Evolutionary conservation across 176 grass and related monocot genomes (phyloP).

Genomic region (Pontederia crassipes): DNA sequence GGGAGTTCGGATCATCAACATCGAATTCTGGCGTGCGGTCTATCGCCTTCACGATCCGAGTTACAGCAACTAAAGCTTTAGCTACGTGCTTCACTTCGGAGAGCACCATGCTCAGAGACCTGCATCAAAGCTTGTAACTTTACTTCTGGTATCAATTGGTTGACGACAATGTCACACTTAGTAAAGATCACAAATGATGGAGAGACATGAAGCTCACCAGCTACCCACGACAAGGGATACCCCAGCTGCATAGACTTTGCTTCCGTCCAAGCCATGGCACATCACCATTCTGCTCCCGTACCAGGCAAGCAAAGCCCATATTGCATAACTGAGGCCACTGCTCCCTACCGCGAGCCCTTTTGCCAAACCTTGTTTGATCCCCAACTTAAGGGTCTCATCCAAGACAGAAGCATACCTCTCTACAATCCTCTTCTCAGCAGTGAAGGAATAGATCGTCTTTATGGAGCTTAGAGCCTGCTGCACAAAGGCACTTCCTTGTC

Average conservation of each 20-base stretch:
- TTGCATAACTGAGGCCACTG: constrained; percentile 53
- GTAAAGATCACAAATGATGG: neutral
- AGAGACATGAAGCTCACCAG: constrained; percentile 10
- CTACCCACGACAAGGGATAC: constrained; percentile 63
- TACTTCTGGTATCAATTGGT: neutral
- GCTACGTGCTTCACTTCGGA: constrained; percentile 47
- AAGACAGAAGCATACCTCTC: constrained; percentile 33
- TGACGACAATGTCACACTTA: neutral
- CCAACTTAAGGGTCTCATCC: constrained; percentile 26
- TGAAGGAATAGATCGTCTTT: constrained; percentile 50
- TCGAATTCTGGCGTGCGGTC: constrained; percentile 44
- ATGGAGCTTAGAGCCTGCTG: constrained; percentile 66
- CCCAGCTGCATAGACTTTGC: constrained; percentile 56
- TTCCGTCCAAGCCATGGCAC: constrained; percentile 25
- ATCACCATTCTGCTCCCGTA: constrained; percentile 38
- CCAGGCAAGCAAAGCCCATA: constrained; percentile 63
- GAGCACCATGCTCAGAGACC: constrained; percentile 40
- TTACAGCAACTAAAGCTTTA: constrained; percentile 37
- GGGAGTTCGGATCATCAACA: constrained; percentile 16
- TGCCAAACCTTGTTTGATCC: constrained; percentile 51
- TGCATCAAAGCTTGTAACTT: neutral
- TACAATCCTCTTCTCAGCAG: constrained; percentile 53
- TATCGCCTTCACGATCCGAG: constrained; percentile 46
- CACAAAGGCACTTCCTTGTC: constrained; percentile 38
- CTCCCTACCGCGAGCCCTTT: constrained; percentile 62